Base-by-base conservation (phyloP, 2,329 filamentous ascomycete genomes). In the Aspergillus texensis region DNA sequence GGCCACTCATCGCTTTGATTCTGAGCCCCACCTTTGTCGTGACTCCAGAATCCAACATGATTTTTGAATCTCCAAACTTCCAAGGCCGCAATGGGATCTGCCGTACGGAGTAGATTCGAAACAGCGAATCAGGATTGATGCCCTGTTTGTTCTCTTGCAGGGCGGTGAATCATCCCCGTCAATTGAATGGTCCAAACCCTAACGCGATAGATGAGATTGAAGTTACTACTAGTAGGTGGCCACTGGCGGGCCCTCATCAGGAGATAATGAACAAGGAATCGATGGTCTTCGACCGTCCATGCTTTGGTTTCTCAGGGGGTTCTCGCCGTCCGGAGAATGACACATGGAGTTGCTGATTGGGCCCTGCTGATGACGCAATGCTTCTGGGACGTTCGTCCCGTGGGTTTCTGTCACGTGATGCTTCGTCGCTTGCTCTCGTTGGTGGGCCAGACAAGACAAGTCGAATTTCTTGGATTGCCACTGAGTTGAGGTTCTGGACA, bases 311-410 rank as follows among this genome's bases (percentile, higher is more conserved):
- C 60, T 66, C 60, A 66, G 64, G 64, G 64, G 56, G 57, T 54
- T 32, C 45, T 61, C 61, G 65, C 60, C 45, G 46, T 62, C 50
- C 46, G 61, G 55, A 60, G 48, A 64, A 50, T 62, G 61, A 63
- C 58, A 56, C 45, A 21, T 46, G 46, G 12, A 28, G 28, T 24
- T 52, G 32, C 45, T 69, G 60, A 69, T 69, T 70, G 68, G 66
- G 30, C 24, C 28, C 32, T 14, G 30, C 6, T 48, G 64, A 68
- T 70, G 68, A 70, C 66, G 68, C 67, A 70, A 70, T 67, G 50
- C 46, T 50, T 46, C 60, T n/a, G 48, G 50, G 30, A 45, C 48
- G 8, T 28, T 39, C 52, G 62, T 60, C 54, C 62, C 63, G 61
- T 63, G 64, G 62, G 30, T 57, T 21, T 14, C 0, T 9, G 48